These are phyloP conservation scores for Sparassis latifolia DNA, from an alignment of 1,284 basidiomycete species.

Conservation along the genomic window DNA sequence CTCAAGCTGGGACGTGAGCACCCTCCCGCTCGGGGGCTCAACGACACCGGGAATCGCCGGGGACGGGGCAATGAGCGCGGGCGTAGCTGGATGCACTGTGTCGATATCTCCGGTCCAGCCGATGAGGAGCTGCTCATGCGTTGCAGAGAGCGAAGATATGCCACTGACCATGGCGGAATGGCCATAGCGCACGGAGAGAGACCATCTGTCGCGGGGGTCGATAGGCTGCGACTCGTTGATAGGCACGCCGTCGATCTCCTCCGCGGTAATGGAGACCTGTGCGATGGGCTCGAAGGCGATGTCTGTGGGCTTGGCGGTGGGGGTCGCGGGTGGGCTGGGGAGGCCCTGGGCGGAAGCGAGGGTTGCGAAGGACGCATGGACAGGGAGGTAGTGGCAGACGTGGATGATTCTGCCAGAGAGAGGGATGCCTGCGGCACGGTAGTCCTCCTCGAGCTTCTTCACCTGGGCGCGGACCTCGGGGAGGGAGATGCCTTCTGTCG, in stretches of 20 bases:
- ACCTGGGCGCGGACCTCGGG: conserved; percentile 57
- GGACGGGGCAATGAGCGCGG: conserved; percentile 8
- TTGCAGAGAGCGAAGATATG: conserved; percentile 76
- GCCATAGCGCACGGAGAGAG: conserved; percentile 76
- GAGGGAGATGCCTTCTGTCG: conserved; percentile 34
- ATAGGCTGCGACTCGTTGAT: conserved; percentile 14
- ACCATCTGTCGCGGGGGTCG: conserved; percentile 45
- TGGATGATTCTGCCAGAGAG: conserved; percentile 85
- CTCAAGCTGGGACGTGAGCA: conserved; percentile 48
- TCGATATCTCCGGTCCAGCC: conserved; percentile 90
- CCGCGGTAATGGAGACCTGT: conserved; percentile 1
- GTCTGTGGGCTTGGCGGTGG: conserved; percentile 42
- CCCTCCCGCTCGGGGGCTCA: conserved; percentile 20
- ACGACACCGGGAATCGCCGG: conserved; percentile 13
- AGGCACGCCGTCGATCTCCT: background rate
- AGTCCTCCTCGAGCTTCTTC: conserved; percentile 59
- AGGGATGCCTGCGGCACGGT: conserved; percentile 58
- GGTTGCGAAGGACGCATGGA: conserved; percentile 50
- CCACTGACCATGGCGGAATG: conserved; percentile 96
- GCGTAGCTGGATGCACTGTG: conserved; percentile 28
- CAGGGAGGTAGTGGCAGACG: conserved; percentile 78
- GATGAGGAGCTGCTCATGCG: conserved; percentile 87
- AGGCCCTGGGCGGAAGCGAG: conserved; percentile 34
- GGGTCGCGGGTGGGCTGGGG: conserved; percentile 64
- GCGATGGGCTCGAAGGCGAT: conserved; percentile 29